Base-by-base conservation (phyloP, 2,329 filamentous ascomycete genomes). In the Bipolaris victoriae region DNA sequence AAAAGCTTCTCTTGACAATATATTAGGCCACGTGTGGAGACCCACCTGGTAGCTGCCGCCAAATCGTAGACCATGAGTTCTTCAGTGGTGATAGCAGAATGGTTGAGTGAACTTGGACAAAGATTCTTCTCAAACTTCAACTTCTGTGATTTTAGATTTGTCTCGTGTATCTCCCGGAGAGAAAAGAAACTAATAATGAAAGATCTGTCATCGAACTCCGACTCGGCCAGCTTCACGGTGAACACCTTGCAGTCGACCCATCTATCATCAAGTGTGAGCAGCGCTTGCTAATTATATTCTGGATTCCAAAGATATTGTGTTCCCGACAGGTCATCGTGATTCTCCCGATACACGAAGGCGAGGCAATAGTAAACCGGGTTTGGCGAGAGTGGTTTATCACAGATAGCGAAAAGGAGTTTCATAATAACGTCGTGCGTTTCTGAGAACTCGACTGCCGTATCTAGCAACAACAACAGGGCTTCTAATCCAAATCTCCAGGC, bases 141-240 rank as follows among this genome's bases (percentile, higher is more conserved):
- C 3, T 47, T 24, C 18, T 9, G 3, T 0, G 26, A 22, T 18
- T 47, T 0, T 3, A 0, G 3, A 1, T 33, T 4, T 26, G 0
- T 47, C 44, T 47, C 44, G 3, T 35, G 44, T 5, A 24, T 20
- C 0, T 47, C 44, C 0, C 44, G 4, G 1, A 47, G 44, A 7
- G 3, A 10, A 9, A 47, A 35, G 44, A 47, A 47, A 16, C 44
- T 26, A 29, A 47, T 20, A 29, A 47, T 47, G 11, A 47, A 47
- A 20, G 15, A 47, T 1, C 26, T 11, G 4, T 47, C 1, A 2
- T 47, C 5, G 44, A 31, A 47, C 18, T n/a, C 44, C 7, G 44
- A 35, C 4, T 13, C 35, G 2, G 44, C 44, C 1, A 47, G 16
- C 15, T 6, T 35, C 26, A 22, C 44, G 1, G 44, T 20, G n/a